phyloP scores from a whole-genome alignment of 2,329 filamentous ascomycete genomes.

The Colletotrichum cuscutae region DNA sequence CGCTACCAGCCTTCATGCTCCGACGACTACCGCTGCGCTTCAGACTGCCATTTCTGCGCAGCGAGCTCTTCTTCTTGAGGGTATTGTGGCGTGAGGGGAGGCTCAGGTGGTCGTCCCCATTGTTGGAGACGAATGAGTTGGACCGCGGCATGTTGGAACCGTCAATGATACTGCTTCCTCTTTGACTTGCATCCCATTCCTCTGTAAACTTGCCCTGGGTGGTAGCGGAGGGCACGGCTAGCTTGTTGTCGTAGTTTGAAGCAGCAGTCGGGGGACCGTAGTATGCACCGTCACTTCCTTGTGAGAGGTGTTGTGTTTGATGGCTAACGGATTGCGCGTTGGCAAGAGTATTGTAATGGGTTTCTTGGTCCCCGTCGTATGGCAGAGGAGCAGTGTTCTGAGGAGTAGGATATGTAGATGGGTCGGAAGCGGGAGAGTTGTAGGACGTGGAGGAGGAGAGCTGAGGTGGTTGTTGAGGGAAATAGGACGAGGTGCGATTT shows the following conservation, averaged over 20 bases:
- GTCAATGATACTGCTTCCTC: conserved; percentile 72
- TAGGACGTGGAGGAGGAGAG: neutral
- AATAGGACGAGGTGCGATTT: conserved; percentile 30
- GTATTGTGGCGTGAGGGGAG: conserved; percentile 71
- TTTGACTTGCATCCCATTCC: conserved; percentile 76
- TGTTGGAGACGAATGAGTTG: conserved; percentile 65
- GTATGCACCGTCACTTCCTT: neutral
- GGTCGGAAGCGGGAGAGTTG: neutral
- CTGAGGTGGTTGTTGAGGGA: conserved; percentile 23
- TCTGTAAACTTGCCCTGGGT: conserved; percentile 70
- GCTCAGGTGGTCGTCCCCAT: conserved; percentile 55
- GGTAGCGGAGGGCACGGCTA: conserved; percentile 9
- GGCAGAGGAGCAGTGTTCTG: neutral
- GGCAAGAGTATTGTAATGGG: conserved; percentile 36
- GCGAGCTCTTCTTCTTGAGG: conserved; percentile 86
- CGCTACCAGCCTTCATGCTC: conserved; percentile 87
- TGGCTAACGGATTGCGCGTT: conserved; percentile 29
- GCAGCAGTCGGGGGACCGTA: neutral
- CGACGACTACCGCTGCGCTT: conserved; percentile 83
- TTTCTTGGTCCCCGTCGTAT: conserved; percentile 29
- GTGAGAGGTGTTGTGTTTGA: neutral
- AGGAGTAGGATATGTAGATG: neutral
- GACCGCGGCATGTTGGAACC: conserved; percentile 67
- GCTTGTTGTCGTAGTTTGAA: neutral
- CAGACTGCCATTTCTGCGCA: conserved; percentile 79